Base-by-base conservation (phyloP, 2,329 filamentous ascomycete genomes). In the Emmonsia crescens region DNA sequence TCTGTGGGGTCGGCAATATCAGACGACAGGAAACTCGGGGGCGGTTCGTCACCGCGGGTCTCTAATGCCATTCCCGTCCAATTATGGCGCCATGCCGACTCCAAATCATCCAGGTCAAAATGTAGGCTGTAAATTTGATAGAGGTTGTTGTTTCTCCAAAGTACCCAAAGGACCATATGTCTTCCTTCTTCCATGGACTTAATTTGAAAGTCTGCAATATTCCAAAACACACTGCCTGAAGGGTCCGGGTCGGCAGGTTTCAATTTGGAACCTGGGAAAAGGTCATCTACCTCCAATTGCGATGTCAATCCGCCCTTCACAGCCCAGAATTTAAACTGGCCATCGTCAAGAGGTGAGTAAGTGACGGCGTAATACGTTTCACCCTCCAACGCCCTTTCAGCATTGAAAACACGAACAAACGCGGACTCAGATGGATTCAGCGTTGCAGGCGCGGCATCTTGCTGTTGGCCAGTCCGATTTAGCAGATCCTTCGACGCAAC, bases 261-360 rank as follows among this genome's bases (percentile, higher is more conserved):
- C 38, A 94, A 78, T 14, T 81, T 78, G 8, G 77, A 71, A 12
- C 82, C 79, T 0, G 88, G 83, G 67, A 89, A 91, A 27, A 90
- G 77, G 67, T 95, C 90, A 64, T 85, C 82, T 16, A 95, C 79
- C 9, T 85, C 80, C 24, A 91, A 73, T 2, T 66, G 76, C 66
- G 67, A 77, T 65, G 68, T 88, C 80, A 67, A 82, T n/a, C 75
- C 82, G 60, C 86, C 83, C 66, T 86, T 83, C 21, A 88, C 83
- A 60, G 84, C 83, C 90, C 92, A 99, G 71, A 99, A 92, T 73
- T 96, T 97, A 81, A 99, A 97, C 71, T 93, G 88, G 42, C 94
- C 89, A 48, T 86, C 84, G 36, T 91, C 89, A 65, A 94, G 85
- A 0, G 94, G 93, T 12, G 92, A 96, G 74, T 91, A 96, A 9